Conservation (phyloP, 805 yeast genomes). For the Saccharomyces mikatae region DNA sequence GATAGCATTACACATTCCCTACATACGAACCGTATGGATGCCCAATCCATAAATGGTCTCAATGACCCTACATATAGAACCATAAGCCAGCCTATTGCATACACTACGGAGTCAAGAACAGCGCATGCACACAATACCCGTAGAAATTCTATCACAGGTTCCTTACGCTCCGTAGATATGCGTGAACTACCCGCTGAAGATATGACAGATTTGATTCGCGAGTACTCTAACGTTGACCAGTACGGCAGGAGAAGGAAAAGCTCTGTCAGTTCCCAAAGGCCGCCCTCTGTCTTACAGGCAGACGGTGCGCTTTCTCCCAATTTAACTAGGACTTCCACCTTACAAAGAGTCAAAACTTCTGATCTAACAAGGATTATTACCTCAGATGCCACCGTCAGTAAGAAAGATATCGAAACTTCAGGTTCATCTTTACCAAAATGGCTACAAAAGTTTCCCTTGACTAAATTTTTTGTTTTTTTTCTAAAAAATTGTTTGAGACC, state of each 20-base stretch:
- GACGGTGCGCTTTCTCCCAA: not conserved
- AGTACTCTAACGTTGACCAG: conserved; percentile 35
- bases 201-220: conserved; percentile 40
- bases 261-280: conserved; percentile 4
- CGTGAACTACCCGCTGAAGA: conserved; percentile 36
- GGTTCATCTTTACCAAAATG: conserved; percentile 23
- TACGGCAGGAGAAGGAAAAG: conserved; percentile 23
- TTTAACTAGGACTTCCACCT: conserved; percentile 1
- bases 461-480: conserved; percentile 28
- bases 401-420: conserved; percentile 26
- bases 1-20: not conserved
- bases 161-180: conserved; percentile 20
- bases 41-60: not conserved
- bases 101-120: conserved; percentile 6
- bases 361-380: conserved; percentile 28
- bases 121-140: not conserved
- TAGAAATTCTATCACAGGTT: conserved; percentile 13
- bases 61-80: conserved; percentile 3
- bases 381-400: conserved; percentile 28
- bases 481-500: conserved; percentile 60
- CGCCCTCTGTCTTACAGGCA: not conserved
- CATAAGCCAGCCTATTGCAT: conserved; percentile 20
- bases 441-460: conserved; percentile 24
- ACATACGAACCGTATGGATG: not conserved
- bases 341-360: conserved; percentile 17